Conservation (phyloP, 1,139 yeast species). For the Geotrichum citri-aurantii region DNA sequence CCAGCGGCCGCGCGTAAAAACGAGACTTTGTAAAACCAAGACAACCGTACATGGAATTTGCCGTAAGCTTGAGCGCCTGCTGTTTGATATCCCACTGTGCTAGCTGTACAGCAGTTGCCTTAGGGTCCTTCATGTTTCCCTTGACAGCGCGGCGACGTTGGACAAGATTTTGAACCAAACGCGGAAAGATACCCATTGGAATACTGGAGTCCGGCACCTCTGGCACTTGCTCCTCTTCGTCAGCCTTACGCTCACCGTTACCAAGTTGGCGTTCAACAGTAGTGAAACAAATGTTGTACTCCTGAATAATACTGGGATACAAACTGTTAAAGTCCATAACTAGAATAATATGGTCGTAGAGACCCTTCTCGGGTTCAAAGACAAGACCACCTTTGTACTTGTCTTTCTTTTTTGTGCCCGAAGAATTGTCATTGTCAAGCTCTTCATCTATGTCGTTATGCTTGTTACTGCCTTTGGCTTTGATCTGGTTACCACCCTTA, state of each 20-base stretch:
- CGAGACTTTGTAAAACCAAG: conserved; percentile 88
- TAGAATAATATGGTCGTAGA: conserved; percentile 79
- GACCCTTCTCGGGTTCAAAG: conserved; percentile 93
- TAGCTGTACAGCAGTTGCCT: conserved; percentile 56
- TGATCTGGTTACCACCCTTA: conserved; percentile 40
- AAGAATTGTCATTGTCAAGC: conserved; percentile 31
- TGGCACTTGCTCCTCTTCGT: conserved; percentile 64
- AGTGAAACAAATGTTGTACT: conserved; percentile 93
- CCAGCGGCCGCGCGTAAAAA: conserved; percentile 93
- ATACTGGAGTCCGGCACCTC: conserved; percentile 56
- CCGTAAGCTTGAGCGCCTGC: conserved; percentile 92
- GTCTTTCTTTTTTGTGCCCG: conserved; percentile 53
- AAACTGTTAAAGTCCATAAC: conserved; percentile 98
- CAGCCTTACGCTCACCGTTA: conserved; percentile 21
- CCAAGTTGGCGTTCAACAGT: conserved; percentile 61
- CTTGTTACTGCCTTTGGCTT: conserved; percentile 22
- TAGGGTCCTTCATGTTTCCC: conserved; percentile 70
- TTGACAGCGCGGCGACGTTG: conserved; percentile 92
- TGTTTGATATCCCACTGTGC: conserved; percentile 81
- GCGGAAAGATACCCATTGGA: conserved; percentile 78
- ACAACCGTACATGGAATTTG: conserved; percentile 99
- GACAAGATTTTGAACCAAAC: conserved; percentile 75
- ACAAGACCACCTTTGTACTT: conserved; percentile 96
- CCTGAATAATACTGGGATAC: conserved; percentile 96
- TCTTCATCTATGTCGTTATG: conserved; percentile 28